These are phyloP conservation scores for Gliomastix tumulicola DNA, from an alignment of 2,329 filamentous ascomycete genomes.

Conservation along the genomic window DNA sequence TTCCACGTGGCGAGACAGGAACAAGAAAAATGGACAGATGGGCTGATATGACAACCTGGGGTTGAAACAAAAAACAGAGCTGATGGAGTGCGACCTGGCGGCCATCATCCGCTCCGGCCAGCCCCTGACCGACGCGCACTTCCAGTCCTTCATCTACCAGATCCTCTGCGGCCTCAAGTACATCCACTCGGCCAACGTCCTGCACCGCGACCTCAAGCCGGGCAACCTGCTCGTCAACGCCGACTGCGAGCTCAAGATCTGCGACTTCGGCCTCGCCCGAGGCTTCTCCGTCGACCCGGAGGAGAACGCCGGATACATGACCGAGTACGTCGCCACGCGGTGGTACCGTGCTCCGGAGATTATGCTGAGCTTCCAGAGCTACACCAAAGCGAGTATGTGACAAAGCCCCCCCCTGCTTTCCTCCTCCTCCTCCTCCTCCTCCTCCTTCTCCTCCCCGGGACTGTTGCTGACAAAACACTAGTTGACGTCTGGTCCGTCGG, in stretches of 20 bases:
- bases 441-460: too few relatives aligned
- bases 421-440: too few relatives aligned
- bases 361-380: conserved; percentile 99
- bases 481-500: conserved; percentile 99
- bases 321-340: conserved; percentile 95
- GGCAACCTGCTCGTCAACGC: conserved; percentile 97
- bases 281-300: conserved; percentile 96
- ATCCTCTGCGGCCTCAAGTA: conserved; percentile 98
- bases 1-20: too few relatives aligned
- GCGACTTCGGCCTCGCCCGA: conserved; percentile 92
- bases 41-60: not conserved
- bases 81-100: conserved; percentile 98
- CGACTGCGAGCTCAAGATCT: conserved; percentile 99
- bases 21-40: too few relatives aligned
- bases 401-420: too few relatives aligned
- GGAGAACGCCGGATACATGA: conserved; percentile 99
- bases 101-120: conserved; percentile 97
- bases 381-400: conserved; percentile 99
- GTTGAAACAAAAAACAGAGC: too few relatives aligned
- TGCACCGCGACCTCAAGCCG: conserved; percentile 95
- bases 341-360: conserved; percentile 96
- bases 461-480: conserved; percentile 37
- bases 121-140: conserved; percentile 94
- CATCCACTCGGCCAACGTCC: conserved; percentile 96
- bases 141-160: conserved; percentile 99